Percentiles rank a stretch among this genome's conserved stretches.
Conservation (phyloP, 2,329 filamentous ascomycete species). For the Plectosphaerella plurivora region DNA sequence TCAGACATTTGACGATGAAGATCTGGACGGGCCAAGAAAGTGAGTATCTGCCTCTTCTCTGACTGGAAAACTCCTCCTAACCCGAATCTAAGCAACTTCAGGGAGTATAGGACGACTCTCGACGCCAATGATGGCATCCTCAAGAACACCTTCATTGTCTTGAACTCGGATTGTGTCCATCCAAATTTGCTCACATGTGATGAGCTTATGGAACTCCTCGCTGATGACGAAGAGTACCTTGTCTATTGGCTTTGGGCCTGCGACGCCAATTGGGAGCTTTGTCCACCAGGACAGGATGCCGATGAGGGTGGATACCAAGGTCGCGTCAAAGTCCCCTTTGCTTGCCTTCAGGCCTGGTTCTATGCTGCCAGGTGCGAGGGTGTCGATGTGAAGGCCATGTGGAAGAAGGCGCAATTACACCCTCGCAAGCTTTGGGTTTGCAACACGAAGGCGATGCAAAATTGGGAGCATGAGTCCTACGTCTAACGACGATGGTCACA, state of each 20-base stretch:
- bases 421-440: conserved; percentile 11
- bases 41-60: background rate
- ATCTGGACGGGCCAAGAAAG: conserved; percentile 4
- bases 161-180: conserved; percentile 4
- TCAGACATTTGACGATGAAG: conserved; percentile 6
- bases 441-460: conserved; percentile 6
- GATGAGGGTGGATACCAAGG: conserved; percentile 11
- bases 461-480: conserved; percentile 10
- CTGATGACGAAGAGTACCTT: background rate
- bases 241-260: conserved; percentile 13
- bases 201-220: conserved; percentile 16
- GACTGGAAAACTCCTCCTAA: background rate
- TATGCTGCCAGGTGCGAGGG: conserved; percentile 14
- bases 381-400: conserved; percentile 12
- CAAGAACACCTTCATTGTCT: conserved; percentile 10
- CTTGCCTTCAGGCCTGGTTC: conserved; percentile 13
- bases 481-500: background rate
- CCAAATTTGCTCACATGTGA: background rate
- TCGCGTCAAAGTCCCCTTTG: conserved; percentile 7
- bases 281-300: background rate
- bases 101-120: conserved; percentile 8
- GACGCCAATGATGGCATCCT: conserved; percentile 8
- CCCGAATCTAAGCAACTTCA: conserved; percentile 12
- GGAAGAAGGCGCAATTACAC: conserved; percentile 13
- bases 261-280: conserved; percentile 14